phyloP scores from a whole-genome alignment of 2,329 filamentous ascomycete species.

The Chrysoporthe puriensis region DNA sequence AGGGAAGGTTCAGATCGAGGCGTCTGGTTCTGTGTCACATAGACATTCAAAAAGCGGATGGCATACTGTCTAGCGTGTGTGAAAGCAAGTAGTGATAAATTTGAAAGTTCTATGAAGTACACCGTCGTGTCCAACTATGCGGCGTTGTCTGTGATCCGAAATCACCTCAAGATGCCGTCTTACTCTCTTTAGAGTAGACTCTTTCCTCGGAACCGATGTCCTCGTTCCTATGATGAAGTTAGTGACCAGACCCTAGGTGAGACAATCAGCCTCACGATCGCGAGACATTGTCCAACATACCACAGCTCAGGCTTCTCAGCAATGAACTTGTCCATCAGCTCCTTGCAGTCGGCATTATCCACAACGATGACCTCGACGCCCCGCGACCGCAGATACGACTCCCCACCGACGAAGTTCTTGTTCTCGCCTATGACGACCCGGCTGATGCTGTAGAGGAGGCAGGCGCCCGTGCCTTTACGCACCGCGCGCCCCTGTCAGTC shows the following conservation, averaged over 20 bases:
- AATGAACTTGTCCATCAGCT: conserved; percentile 74
- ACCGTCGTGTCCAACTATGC: not conserved
- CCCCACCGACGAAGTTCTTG: conserved; percentile 73
- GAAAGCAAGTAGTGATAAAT: not conserved
- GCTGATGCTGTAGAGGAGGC: conserved; percentile 73
- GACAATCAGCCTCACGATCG: no score
- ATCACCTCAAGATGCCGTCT: not conserved
- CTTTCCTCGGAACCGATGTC: conserved; percentile 57
- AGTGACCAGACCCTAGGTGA: not conserved
- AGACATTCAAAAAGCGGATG: not conserved
- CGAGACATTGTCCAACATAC: conserved; percentile 45
- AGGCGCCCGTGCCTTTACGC: conserved; percentile 64
- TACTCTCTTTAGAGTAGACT: conserved; percentile 43
- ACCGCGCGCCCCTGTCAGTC: not conserved
- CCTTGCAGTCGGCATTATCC: conserved; percentile 66
- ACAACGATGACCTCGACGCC: conserved; percentile 76
- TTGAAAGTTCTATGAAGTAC: not conserved
- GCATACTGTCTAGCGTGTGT: not conserved
- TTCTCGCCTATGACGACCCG: conserved; percentile 81
- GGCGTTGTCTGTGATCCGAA: not conserved
- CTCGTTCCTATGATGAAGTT: conserved; percentile 52
- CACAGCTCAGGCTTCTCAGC: conserved; percentile 72
- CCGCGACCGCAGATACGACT: conserved; percentile 67
- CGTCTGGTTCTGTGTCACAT: conserved; percentile 8
- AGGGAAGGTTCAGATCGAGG: not conserved